Evolutionary conservation across 192 early-diverging fungal species (phyloP), one percentile per base, ranked within the genome.

Genomic region (Backusella liffmaniae): DNA sequence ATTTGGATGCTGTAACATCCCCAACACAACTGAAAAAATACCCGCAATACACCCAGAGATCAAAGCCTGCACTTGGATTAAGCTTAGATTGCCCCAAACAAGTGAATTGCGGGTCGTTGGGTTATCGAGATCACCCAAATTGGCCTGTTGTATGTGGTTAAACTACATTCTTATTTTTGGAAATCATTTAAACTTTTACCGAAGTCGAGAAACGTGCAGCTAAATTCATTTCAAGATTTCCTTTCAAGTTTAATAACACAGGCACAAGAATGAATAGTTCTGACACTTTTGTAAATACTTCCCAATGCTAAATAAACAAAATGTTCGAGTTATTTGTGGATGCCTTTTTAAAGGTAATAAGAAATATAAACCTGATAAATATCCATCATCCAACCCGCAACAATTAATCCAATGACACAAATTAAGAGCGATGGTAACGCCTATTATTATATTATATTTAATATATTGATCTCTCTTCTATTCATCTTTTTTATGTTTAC

Each of bases 181-280:
- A 6, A 16, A n/a, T n/a, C 5, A 21, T 46, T 32, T 32, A 51
- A 81, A 92, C 84, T 89, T 39, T 39, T 83, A 92, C 88, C 73
- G 85, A 89, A 9, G 95, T 96, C 2, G 94, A 93, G 21, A 97
- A 84, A 8, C 96, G 88, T n/a, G 95, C 89, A 6, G 94, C 93
- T 70, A 97, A 86, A 66, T 94, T 97, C 86, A 96, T 92, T 78
- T 97, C 96, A 15, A 96, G 87, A 81, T 96, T 97, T 70, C 96
- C 95, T 74, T 97, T 97, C 21, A 97, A 81, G 76, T 96, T 96
- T 35, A 97, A 79, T 12, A 97, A 77, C 35, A 96, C 91, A 4
- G 96, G 90, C 0, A 96, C 92, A 72, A 97, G 88, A 71, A 97
- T 91, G 81, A 96, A 94, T 5, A 97, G 80, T 73, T 92, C 91